Evolutionary conservation across 176 grass and related monocot species (phyloP).

Genomic region (Avena eriantha): DNA sequence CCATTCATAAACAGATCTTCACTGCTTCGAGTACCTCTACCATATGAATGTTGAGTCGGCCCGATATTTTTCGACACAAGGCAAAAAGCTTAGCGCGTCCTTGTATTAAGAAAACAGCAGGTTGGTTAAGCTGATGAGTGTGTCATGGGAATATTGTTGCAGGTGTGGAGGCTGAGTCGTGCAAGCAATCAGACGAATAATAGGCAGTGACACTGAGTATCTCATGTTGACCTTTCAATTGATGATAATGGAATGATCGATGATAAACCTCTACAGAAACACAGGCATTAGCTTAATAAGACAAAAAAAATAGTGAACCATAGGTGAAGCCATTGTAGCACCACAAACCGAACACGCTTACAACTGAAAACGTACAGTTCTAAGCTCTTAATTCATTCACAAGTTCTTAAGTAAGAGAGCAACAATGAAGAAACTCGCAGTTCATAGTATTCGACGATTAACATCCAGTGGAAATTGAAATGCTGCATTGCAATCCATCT

Average conservation of each 20-base stretch:
- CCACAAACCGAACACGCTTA: not conserved
- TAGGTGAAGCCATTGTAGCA: not conserved
- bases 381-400: not conserved
- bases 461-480: too few relatives aligned
- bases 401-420: not conserved
- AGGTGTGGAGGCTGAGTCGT: slow-evolving; percentile 9
- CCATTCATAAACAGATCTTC: not conserved
- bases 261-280: not conserved
- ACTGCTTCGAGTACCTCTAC: not conserved
- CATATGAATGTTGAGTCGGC: not conserved
- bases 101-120: too few relatives aligned
- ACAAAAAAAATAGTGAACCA: not conserved
- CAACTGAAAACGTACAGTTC: not conserved
- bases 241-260: not conserved
- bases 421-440: not conserved
- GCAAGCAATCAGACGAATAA: not conserved
- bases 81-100: too few relatives aligned
- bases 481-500: too few relatives aligned
- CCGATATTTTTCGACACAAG: not conserved
- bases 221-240: not conserved
- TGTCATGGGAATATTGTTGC: not conserved
- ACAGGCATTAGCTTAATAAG: not conserved
- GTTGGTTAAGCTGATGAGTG: not conserved
- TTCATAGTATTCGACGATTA: not conserved
- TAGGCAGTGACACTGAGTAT: not conserved